These are phyloP conservation scores for Diphasiastrum complanatum DNA, from an alignment of 83 land plant species.

Conservation along the genomic window DNA sequence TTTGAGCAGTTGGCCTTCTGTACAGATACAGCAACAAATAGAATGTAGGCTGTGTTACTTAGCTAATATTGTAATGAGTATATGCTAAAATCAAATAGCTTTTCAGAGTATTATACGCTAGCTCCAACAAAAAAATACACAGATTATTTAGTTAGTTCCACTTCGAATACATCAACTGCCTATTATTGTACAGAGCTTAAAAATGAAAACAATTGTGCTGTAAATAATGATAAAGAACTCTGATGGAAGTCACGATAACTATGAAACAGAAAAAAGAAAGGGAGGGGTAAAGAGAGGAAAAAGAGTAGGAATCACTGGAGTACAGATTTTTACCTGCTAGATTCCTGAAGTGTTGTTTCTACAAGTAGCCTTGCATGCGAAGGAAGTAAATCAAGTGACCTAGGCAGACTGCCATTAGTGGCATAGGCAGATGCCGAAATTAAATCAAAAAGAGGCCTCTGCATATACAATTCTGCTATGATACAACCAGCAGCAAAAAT, in stretches of 20 bases:
- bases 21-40: slow-evolving; percentile 3
- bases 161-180: no score
- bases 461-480: slow-evolving; percentile 72
- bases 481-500: slow-evolving; percentile 79
- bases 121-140: no score
- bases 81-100: not conserved
- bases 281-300: not conserved
- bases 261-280: not conserved
- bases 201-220: no score
- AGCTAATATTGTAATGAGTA: not conserved
- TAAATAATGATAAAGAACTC: no score
- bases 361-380: slow-evolving; percentile 45
- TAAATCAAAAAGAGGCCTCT: slow-evolving; percentile 73
- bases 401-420: slow-evolving; percentile 46
- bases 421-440: slow-evolving; percentile 39
- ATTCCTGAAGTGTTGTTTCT: slow-evolving; percentile 58
- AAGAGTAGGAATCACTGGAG: not conserved
- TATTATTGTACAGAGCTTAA: no score
- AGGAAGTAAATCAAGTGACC: slow-evolving; percentile 50
- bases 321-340: slow-evolving; percentile 41
- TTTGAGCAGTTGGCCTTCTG: slow-evolving; percentile 74
- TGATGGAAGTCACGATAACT: no score
- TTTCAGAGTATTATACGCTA: not conserved
- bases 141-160: no score
- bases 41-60: not conserved